Percentiles rank a stretch among this genome's conserved stretches.
Evolutionary conservation across 2,329 filamentous ascomycete genomes (phyloP).

Genomic region (Akanthomyces muscarius): DNA sequence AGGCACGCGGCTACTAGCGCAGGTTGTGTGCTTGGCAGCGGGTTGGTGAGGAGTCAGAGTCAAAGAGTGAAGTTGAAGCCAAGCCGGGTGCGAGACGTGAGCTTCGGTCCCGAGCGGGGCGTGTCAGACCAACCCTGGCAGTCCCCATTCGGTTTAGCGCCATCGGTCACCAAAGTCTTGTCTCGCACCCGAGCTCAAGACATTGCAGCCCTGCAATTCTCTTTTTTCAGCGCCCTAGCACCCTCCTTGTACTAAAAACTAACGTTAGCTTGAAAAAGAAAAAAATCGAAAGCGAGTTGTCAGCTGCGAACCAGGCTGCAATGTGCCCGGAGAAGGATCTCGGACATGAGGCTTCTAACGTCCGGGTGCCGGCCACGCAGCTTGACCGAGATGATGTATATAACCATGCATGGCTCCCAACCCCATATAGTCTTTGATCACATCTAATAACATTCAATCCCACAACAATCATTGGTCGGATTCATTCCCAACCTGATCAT

Average conservation of each 20-base stretch:
- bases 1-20: background rate
- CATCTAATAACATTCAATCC: background rate
- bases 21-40: background rate
- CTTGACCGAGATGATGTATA: background rate
- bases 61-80: slow-evolving; percentile 2
- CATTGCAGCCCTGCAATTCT: background rate
- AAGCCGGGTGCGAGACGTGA: slow-evolving; percentile 8
- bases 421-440: background rate
- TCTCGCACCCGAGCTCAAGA: slow-evolving; percentile 19
- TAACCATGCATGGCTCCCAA: background rate
- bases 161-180: slow-evolving; percentile 17
- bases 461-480: background rate
- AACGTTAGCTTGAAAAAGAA: background rate
- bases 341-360: background rate
- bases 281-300: background rate
- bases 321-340: slow-evolving; percentile 12
- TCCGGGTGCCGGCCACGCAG: background rate
- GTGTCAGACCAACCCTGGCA: background rate
- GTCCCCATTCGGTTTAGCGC: slow-evolving; percentile 21
- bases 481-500: background rate
- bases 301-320: background rate
- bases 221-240: background rate
- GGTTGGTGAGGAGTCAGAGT: background rate
- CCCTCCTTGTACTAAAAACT: background rate
- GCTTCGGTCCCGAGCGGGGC: slow-evolving; percentile 24